Evolutionary conservation across 2,329 filamentous ascomycete species (phyloP).

Genomic region (Verticillium nubilum): DNA sequence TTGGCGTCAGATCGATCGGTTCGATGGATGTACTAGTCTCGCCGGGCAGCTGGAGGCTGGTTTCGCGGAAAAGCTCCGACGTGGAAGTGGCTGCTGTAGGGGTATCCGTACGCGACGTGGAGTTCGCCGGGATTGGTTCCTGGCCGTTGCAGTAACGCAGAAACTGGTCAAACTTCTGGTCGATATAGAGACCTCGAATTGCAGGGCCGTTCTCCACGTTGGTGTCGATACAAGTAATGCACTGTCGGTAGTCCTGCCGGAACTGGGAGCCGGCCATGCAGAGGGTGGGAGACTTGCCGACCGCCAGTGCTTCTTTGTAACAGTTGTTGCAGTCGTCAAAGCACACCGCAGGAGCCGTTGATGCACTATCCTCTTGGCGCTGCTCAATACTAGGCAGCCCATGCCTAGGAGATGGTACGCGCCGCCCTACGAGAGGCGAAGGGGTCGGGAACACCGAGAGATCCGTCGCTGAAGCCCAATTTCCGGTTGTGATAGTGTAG

Average conservation of each 20-base stretch:
- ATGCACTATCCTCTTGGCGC: conserved; percentile 14
- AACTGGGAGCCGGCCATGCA: conserved; percentile 40
- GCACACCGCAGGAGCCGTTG: conserved; percentile 37
- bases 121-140: not conserved
- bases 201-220: conserved; percentile 16
- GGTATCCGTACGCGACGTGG: not conserved
- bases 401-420: not conserved
- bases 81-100: not conserved
- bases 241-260: conserved; percentile 25
- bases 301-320: conserved; percentile 33
- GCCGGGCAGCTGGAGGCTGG: not conserved
- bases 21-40: not conserved
- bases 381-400: not conserved
- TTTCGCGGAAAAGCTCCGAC: not conserved
- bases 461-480: conserved; percentile 46
- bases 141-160: conserved; percentile 35
- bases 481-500: conserved; percentile 44
- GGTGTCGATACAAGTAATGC: conserved; percentile 33
- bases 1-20: not conserved
- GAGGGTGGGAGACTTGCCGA: conserved; percentile 41
- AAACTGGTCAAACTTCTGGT: conserved; percentile 34
- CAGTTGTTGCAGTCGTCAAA: conserved; percentile 46
- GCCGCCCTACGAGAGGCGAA: conserved; percentile 5
- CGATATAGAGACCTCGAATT: conserved; percentile 24
- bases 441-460: conserved; percentile 31